A percentile compares a stretch with the other conserved stretches of the same genome.
Conservation (phyloP, 257 asterid species). For the Thymus mandschuricus region DNA sequence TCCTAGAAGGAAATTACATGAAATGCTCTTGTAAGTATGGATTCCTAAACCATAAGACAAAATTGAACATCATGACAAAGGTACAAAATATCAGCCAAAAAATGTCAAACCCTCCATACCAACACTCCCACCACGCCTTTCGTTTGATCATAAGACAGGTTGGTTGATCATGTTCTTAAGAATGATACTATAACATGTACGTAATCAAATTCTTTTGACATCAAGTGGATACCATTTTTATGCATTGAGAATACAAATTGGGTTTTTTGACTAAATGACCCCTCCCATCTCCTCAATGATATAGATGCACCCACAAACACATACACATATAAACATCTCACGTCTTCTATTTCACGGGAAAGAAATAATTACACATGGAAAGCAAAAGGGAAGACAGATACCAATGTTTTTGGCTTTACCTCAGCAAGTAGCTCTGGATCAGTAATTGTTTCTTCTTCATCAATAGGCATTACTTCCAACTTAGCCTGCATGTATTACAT, state of each 20-base stretch:
- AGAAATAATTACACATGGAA: not conserved
- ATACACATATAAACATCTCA: conserved; percentile 13
- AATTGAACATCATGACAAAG: conserved; percentile 6
- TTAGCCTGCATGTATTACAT: conserved; percentile 57
- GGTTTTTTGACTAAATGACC: not conserved
- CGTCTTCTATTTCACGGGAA: conserved; percentile 7
- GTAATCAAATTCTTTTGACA: conserved; percentile 3
- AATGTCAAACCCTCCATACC: not conserved
- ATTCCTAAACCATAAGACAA: not conserved
- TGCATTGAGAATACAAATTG: conserved; percentile 7
- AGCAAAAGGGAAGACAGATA: conserved; percentile 16
- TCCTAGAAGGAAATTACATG: not conserved
- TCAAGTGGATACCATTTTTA: not conserved
- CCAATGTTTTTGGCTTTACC: conserved; percentile 48
- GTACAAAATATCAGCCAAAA: conserved; percentile 7
- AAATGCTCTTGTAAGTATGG: conserved; percentile 11
- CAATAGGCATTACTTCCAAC: conserved; percentile 71
- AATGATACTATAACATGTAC: conserved; percentile 12
- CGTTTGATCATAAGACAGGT: not conserved
- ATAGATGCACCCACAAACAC: not conserved
- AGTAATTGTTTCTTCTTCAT: conserved; percentile 80
- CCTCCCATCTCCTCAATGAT: conserved; percentile 20
- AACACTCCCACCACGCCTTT: not conserved
- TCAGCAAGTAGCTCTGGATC: conserved; percentile 83
- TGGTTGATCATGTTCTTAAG: not conserved